These are phyloP conservation scores for Colletotrichum liaoningense DNA, from an alignment of 2,329 filamentous ascomycete species.

Conservation along the genomic window DNA sequence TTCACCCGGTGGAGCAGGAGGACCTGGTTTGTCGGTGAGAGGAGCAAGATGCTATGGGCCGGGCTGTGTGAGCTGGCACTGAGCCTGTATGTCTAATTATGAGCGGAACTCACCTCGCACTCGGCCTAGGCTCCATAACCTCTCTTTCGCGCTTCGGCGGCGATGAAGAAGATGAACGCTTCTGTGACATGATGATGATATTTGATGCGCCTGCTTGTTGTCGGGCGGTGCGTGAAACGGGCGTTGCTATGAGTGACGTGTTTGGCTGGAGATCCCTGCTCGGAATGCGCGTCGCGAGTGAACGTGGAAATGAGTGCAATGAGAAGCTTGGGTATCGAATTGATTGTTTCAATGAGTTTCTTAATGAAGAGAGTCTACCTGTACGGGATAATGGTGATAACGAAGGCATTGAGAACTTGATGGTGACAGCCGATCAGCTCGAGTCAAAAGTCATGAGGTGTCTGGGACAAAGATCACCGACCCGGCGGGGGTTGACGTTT, in stretches of 20 bases:
- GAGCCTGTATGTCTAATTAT: background rate
- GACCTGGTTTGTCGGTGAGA: conserved; percentile 89
- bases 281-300: background rate
- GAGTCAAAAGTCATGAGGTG: conserved; percentile 2
- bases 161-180: conserved; percentile 19
- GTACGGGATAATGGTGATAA: background rate
- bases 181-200: conserved; percentile 29
- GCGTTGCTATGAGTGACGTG: conserved; percentile 5
- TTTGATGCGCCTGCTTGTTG: background rate
- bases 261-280: conserved; percentile 6
- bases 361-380: background rate
- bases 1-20: conserved; percentile 88
- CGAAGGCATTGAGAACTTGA: conserved; percentile 2
- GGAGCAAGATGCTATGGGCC: conserved; percentile 71
- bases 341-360: background rate
- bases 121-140: conserved; percentile 66
- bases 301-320: background rate
- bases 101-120: conserved; percentile 64
- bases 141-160: conserved; percentile 40
- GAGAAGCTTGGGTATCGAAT: background rate
- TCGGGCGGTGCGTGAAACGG: background rate
- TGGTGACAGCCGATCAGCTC: background rate
- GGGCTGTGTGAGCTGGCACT: conserved; percentile 17
- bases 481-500: conserved; percentile 6
- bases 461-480: conserved; percentile 7